Evolutionary conservation across 257 asterid genomes (phyloP).

Genomic region (Scutellaria barbata): DNA sequence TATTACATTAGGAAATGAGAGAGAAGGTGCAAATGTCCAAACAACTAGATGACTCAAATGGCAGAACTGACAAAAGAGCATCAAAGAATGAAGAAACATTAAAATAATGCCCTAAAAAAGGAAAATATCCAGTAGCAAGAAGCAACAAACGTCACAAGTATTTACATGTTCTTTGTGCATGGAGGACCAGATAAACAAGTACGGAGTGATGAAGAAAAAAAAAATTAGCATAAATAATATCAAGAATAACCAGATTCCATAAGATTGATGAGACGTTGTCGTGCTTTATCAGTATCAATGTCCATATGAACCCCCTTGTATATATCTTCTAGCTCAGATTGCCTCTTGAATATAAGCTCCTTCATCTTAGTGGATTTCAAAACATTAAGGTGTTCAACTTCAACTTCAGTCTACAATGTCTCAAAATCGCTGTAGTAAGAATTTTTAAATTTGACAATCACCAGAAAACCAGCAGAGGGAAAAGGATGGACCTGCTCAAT

Average conservation of each 20-base stretch:
- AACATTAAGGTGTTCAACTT: conserved; percentile 59
- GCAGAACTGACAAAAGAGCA: conserved; percentile 6
- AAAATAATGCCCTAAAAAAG: no score
- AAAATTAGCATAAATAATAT: neutral
- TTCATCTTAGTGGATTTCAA: conserved; percentile 71
- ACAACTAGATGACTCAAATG: conserved; percentile 9
- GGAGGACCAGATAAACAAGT: conserved; percentile 23
- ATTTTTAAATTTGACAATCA: conserved; percentile 23
- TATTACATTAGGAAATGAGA: neutral
- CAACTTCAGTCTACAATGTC: conserved; percentile 59
- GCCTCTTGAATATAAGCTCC: conserved; percentile 74
- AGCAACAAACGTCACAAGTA: neutral
- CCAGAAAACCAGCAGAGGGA: conserved; percentile 17
- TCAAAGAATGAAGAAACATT: neutral
- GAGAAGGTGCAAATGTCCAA: conserved; percentile 4
- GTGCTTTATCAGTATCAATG: conserved; percentile 58
- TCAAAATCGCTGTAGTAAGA: conserved; percentile 32
- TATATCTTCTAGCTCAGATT: conserved; percentile 73
- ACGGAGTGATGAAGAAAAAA: conserved; percentile 15
- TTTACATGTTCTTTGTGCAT: conserved; percentile 15
- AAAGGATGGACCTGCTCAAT: conserved; percentile 61
- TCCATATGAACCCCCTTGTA: conserved; percentile 66
- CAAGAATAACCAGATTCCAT: conserved; percentile 59
- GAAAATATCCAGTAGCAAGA: no score
- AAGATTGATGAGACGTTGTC: conserved; percentile 48